phyloP scores from a whole-genome alignment of 768 basidiomycete genomes.

The Amanita pallidorosea region DNA sequence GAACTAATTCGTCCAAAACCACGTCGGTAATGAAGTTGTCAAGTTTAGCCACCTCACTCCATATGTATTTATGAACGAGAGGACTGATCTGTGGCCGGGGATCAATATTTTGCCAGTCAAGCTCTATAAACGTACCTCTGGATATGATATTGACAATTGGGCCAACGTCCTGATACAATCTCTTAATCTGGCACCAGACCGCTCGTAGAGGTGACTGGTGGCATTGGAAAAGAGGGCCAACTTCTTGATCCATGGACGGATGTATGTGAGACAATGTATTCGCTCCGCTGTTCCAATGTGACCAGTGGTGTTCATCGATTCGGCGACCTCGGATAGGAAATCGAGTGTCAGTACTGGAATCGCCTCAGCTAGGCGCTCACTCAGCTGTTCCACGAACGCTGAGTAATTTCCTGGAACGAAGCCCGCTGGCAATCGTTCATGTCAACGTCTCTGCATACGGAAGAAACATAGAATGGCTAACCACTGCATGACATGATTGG shows the following conservation, averaged over 20 bases:
- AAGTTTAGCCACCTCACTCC: conserved; percentile 64
- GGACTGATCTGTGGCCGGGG: conserved; percentile 46
- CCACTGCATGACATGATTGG: conserved; percentile 65
- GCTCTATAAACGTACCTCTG: conserved; percentile 39
- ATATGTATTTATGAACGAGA: conserved; percentile 63
- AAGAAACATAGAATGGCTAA: conserved; percentile 12
- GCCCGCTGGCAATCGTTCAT: conserved; percentile 33
- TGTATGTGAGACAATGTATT: conserved; percentile 67
- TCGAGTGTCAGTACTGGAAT: conserved; percentile 82
- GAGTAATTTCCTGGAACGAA: conserved; percentile 60
- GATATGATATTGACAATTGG: conserved; percentile 60
- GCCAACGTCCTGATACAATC: conserved; percentile 76
- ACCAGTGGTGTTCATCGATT: conserved; percentile 46
- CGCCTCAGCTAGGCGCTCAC: conserved; percentile 60
- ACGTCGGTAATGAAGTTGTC: conserved; percentile 60
- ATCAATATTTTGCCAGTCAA: conserved; percentile 3
- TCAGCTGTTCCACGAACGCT: conserved; percentile 53
- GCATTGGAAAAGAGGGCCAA: conserved; percentile 63
- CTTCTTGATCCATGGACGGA: conserved; percentile 86
- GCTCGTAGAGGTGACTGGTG: conserved; percentile 54
- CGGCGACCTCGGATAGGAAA: conserved; percentile 78
- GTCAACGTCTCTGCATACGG: not conserved
- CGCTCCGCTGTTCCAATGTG: conserved; percentile 36
- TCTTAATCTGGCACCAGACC: conserved; percentile 63
- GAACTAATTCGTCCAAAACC: conserved; percentile 70